Evolutionary conservation across 805 yeast species (phyloP).

Genomic region (Metschnikowia peoriensis): DNA sequence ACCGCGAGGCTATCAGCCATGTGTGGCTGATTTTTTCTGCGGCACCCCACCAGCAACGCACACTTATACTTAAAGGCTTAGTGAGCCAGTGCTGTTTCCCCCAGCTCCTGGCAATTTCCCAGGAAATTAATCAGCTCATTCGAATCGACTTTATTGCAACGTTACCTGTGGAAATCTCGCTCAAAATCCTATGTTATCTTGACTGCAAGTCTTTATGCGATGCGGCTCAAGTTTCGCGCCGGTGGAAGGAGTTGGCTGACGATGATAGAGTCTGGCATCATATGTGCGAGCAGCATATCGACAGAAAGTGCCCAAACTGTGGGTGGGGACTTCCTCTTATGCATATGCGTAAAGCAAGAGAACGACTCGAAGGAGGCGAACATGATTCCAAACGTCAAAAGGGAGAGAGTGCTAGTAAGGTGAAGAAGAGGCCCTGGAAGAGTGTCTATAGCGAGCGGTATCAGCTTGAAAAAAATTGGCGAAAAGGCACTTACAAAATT

Average conservation of each 20-base stretch:
- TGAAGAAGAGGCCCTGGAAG: conserved; percentile 81
- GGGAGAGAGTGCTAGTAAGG: conserved; percentile 3
- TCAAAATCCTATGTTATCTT: conserved; percentile 81
- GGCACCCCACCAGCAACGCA: conserved; percentile 65
- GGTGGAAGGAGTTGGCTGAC: conserved; percentile 88
- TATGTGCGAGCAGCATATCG: conserved; percentile 98
- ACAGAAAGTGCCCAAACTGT: conserved; percentile 94
- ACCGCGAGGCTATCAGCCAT: conserved; percentile 73
- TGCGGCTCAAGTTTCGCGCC: conserved; percentile 88
- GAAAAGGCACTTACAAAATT: conserved; percentile 69
- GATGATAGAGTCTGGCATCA: conserved; percentile 98
- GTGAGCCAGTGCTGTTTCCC: conserved; percentile 93
- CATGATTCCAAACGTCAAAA: conserved; percentile 12
- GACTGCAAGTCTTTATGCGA: conserved; percentile 92
- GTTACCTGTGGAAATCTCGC: conserved; percentile 80
- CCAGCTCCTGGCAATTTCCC: conserved; percentile 80
- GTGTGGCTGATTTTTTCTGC: conserved; percentile 83
- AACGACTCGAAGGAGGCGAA: conserved; percentile 25
- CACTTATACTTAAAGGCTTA: conserved; percentile 77
- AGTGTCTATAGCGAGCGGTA: conserved; percentile 88
- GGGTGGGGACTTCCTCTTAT: conserved; percentile 98
- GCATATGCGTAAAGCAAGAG: conserved; percentile 78
- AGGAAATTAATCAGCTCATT: conserved; percentile 74
- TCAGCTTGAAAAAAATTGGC: conserved; percentile 92
- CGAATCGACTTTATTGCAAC: conserved; percentile 86